Conservation (phyloP, 805 yeast genomes). For the Saturnispora quitensis region DNA sequence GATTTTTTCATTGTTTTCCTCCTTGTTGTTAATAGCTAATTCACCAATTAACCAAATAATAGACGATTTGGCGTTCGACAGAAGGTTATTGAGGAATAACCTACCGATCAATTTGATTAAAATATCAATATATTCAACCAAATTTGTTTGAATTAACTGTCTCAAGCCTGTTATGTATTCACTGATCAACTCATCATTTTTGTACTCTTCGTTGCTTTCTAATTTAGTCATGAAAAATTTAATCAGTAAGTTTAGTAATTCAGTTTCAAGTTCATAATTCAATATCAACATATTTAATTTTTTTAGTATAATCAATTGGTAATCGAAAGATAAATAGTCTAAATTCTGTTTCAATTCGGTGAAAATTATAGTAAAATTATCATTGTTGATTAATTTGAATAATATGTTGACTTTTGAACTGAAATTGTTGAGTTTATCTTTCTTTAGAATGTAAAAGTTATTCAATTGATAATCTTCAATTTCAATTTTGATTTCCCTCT, state of each 20-base stretch:
- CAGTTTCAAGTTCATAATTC: conserved; percentile 22
- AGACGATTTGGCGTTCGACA: conserved; percentile 57
- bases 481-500: conserved; percentile 30
- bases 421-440: conserved; percentile 24
- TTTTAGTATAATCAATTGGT: conserved; percentile 41
- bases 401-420: conserved; percentile 52
- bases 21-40: conserved; percentile 31
- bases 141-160: conserved; percentile 56
- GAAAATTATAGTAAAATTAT: conserved; percentile 42
- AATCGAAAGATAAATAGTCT: conserved; percentile 18
- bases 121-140: conserved; percentile 43
- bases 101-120: conserved; percentile 39
- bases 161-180: conserved; percentile 70
- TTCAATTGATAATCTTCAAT: conserved; percentile 26
- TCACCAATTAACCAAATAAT: conserved; percentile 91
- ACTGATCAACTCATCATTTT: conserved; percentile 33
- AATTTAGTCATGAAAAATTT: conserved; percentile 44
- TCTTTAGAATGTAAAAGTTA: neutral
- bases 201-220: conserved; percentile 2
- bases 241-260: conserved; percentile 47
- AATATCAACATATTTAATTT: conserved; percentile 33
- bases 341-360: conserved; percentile 57
- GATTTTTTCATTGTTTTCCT: neutral
- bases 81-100: conserved; percentile 14
- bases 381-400: conserved; percentile 45